These are phyloP conservation scores for Pythium phragmiticola DNA, from an alignment of 352 stramenopile species.

Conservation along the genomic window DNA sequence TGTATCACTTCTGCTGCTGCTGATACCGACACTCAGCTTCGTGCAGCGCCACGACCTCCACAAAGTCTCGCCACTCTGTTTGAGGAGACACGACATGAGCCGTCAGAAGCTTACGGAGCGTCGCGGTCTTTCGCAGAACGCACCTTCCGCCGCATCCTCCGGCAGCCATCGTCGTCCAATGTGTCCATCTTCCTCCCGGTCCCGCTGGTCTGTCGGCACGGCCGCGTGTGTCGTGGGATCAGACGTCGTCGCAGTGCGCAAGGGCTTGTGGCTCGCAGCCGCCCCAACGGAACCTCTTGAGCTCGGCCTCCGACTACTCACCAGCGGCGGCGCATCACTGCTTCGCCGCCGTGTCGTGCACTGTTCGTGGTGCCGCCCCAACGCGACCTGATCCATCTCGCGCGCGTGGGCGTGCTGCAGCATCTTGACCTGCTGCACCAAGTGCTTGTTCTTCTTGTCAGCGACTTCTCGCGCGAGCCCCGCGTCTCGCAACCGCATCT, in stretches of 20 bases:
- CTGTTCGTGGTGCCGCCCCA: constrained; percentile 5
- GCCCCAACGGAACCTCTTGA: not conserved
- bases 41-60: constrained; percentile 43
- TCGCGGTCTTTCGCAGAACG: not conserved
- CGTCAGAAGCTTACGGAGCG: not conserved
- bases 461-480: constrained; percentile 22
- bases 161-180: not conserved
- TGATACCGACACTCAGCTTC: constrained; percentile 26
- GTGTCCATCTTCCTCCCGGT: not conserved
- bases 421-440: constrained; percentile 50
- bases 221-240: not conserved
- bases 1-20: not conserved
- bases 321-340: constrained; percentile 6
- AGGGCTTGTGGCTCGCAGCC: not conserved
- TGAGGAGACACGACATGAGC: not conserved
- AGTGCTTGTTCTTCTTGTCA: constrained; percentile 37
- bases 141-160: constrained; percentile 19
- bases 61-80: constrained; percentile 53
- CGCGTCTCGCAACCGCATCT: constrained; percentile 27
- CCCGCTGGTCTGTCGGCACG: not conserved
- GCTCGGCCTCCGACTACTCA: not conserved
- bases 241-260: not conserved
- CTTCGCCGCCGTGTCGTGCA: constrained; percentile 7
- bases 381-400: constrained; percentile 37
- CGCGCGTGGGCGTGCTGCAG: constrained; percentile 51